Evolutionary conservation across 108 stramenopile genomes (phyloP).

Genomic region (Fragilaria crotonensis): DNA sequence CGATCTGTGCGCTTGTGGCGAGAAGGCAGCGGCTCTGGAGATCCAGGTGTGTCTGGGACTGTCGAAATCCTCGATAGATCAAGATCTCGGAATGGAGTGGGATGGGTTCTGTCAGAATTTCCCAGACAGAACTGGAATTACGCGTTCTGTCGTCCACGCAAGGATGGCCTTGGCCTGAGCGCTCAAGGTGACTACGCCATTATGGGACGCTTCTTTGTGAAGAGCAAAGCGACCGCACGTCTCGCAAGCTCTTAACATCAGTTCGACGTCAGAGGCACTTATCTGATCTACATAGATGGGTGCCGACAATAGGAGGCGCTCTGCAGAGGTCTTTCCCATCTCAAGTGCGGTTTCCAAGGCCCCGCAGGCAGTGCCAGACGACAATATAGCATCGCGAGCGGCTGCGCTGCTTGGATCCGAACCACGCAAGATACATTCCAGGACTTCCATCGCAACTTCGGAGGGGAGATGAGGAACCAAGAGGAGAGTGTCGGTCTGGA

Average conservation of each 20-base stretch:
- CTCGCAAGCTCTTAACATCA: slow-evolving; percentile 32
- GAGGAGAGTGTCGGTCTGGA: background rate
- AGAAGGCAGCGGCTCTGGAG: slow-evolving; percentile 16
- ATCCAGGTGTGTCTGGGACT: slow-evolving; percentile 13
- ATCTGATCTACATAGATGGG: slow-evolving; percentile 1
- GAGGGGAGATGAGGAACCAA: slow-evolving; percentile 16
- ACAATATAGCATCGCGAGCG: slow-evolving; percentile 16
- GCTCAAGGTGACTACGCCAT: slow-evolving; percentile 20
- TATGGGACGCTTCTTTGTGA: slow-evolving; percentile 47
- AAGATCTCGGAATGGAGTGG: slow-evolving; percentile 36
- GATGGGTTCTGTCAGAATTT: slow-evolving; percentile 11
- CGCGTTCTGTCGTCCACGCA: slow-evolving; percentile 51
- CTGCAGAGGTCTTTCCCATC: slow-evolving; percentile 24
- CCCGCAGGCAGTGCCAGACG: slow-evolving; percentile 9
- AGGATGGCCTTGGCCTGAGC: slow-evolving; percentile 31
- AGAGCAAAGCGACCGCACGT: slow-evolving; percentile 55
- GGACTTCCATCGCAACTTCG: slow-evolving; percentile 13
- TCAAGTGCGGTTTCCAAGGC: slow-evolving; percentile 18
- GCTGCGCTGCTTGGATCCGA: slow-evolving; percentile 8
- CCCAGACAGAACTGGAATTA: slow-evolving; percentile 39
- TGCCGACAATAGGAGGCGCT: slow-evolving; percentile 9
- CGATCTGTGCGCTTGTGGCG: slow-evolving; percentile 20
- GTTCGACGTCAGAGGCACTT: slow-evolving; percentile 20
- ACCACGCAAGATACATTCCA: slow-evolving; percentile 19
- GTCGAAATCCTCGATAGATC: slow-evolving; percentile 57